phyloP scores from a whole-genome alignment of 2,329 filamentous ascomycete species.

The Pseudocercospora eumusae region DNA sequence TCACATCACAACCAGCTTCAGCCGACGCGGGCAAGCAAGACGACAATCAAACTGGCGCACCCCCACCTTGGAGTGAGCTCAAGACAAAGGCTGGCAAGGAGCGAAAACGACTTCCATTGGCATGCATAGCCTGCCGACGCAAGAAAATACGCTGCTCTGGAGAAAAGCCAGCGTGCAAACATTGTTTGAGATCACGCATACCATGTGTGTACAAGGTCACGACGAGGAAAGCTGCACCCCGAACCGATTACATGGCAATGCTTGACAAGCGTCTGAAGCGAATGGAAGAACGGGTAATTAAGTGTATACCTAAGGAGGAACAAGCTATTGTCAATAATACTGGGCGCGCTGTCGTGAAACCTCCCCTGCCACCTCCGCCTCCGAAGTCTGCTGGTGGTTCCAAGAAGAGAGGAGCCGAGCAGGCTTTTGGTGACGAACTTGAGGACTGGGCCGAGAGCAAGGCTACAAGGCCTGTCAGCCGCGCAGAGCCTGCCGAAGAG shows the following conservation, averaged over 20 bases:
- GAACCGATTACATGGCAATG: conserved; percentile 99
- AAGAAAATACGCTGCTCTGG: conserved; percentile 99
- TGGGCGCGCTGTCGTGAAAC: conserved; percentile 81
- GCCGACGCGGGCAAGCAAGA: conserved; percentile 20
- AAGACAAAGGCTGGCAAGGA: conserved; percentile 81
- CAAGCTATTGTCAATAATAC: conserved; percentile 67
- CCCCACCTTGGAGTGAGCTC: conserved; percentile 54
- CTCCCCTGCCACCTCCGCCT: conserved; percentile 62
- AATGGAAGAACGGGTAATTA: conserved; percentile 98
- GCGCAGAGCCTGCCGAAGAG: conserved; percentile 12
- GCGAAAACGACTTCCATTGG: conserved; percentile 84
- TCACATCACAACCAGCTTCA: conserved; percentile 13
- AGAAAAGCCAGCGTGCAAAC: conserved; percentile 96
- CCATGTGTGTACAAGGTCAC: conserved; percentile 98
- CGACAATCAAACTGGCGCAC: conserved; percentile 16
- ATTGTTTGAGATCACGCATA: conserved; percentile 87
- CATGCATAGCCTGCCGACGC: conserved; percentile 90
- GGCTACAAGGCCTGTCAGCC: conserved; percentile 8
- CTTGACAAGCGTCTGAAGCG: conserved; percentile 91
- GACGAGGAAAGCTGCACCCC: conserved; percentile 85
- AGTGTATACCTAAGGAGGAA: conserved; percentile 86
- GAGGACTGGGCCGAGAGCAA: conserved; percentile 68
- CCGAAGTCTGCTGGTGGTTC: conserved; percentile 55
- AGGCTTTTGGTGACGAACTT: conserved; percentile 81
- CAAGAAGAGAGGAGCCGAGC: conserved; percentile 82